Base-by-base conservation (phyloP, 2,329 filamentous ascomycete species). In the Huntiella savannae region DNA sequence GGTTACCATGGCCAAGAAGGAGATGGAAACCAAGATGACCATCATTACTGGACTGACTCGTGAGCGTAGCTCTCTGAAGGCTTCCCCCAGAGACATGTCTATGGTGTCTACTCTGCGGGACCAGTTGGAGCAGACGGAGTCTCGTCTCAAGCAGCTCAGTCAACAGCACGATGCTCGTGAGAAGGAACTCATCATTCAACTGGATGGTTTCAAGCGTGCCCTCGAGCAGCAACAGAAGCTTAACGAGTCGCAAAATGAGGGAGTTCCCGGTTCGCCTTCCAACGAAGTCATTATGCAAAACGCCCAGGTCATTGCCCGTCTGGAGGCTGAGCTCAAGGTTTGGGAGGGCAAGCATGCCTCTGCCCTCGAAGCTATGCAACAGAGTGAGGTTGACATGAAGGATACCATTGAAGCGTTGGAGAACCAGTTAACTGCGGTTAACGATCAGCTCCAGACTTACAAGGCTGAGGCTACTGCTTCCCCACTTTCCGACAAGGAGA, bases 11-110 rank as follows among this genome's bases (percentile, higher is more conserved):
- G 75, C 86, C 16, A 91, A 84, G 66, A 94, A 86, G 65, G 91
- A 98, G 61, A 93, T 96, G 80, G 91, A 98, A 58, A 79, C 75
- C 52, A 98, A 98, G 72, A 86, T 88, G 68, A 83, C 84, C 28
- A 87, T 98, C 57, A 96, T 98, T 54, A 84, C 85, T 28, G 91
- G 91, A 5, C 69, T 98, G 52, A 93, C 91, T 3, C 79, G 91
- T 46, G 92, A 98, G 62, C 73, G 92, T 49, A 88, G 85, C 3
- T 95, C 86, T 63, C 71, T 95, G 63, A 85, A 88, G 59, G 73
- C 59, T 2, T 81, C 82, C 17, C 82, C 86, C 5, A 79, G 94
- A 57, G 91, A 98, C 57, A 92, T 95, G 59, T 87, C 84, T 0
- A 78, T 95, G 52, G 79, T 96, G 32, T 81, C 84, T 4, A 80